These are phyloP conservation scores for Colletotrichum sublineola DNA, from an alignment of 2,329 filamentous ascomycete species.

Conservation along the genomic window DNA sequence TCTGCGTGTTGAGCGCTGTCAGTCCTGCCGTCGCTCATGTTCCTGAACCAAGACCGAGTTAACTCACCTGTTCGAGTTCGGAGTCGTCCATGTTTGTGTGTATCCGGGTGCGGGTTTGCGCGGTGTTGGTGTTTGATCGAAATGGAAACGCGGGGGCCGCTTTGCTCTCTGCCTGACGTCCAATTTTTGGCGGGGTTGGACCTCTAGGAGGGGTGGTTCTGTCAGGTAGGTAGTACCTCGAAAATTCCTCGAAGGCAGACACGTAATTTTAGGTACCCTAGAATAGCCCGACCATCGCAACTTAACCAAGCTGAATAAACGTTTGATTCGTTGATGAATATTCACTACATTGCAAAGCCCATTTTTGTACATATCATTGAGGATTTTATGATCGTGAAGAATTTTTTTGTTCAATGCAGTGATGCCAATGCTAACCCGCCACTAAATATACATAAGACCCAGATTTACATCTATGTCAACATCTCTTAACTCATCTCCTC, in stretches of 20 bases:
- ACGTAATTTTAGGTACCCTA: neutral
- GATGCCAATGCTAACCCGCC: conserved; percentile 24
- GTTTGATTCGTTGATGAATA: neutral
- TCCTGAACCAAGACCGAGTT: neutral
- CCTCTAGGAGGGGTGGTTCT: conserved; percentile 10
- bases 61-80: conserved; percentile 57
- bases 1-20: conserved; percentile 63
- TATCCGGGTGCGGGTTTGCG: conserved; percentile 15
- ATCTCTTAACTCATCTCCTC: conserved; percentile 36
- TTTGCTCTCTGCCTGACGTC: conserved; percentile 29
- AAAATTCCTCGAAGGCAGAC: conserved; percentile 21
- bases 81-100: conserved; percentile 56
- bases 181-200: conserved; percentile 42
- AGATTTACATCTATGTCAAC: neutral
- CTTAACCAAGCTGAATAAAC: neutral
- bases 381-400: neutral
- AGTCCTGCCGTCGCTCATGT: neutral
- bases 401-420: conserved; percentile 6
- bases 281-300: neutral
- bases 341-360: neutral
- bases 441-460: conserved; percentile 13
- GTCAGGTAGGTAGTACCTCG: conserved; percentile 1
- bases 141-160: conserved; percentile 35
- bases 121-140: conserved; percentile 36
- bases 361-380: neutral